A percentile compares a stretch with the other conserved stretches of the same genome.
Evolutionary conservation across 352 stramenopile genomes (phyloP).

Genomic region (Phytophthora pini): DNA sequence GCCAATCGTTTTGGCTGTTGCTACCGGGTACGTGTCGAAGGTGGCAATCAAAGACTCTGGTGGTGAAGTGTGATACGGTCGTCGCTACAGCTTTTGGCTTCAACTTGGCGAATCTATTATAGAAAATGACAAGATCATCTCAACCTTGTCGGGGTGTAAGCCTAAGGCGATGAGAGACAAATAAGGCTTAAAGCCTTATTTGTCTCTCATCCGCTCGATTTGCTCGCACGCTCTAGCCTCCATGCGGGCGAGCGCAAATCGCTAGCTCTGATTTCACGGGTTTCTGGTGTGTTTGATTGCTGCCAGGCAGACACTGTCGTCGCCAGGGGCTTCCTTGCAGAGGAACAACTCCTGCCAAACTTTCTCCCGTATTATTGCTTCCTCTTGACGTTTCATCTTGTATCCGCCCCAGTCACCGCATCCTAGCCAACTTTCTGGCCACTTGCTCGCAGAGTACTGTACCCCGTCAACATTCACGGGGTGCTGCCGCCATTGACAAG

Average conservation of each 20-base stretch:
- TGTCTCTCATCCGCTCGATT: slow-evolving; percentile 3
- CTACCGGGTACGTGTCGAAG: neutral
- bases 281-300: slow-evolving; percentile 7
- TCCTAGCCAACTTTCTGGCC: slow-evolving; percentile 24
- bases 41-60: neutral
- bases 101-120: too few relatives aligned
- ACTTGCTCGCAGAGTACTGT: neutral
- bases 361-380: too few relatives aligned
- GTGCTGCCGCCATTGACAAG: too few relatives aligned
- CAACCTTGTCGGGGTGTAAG: neutral
- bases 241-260: slow-evolving; percentile 5
- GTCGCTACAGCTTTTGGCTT: too few relatives aligned
- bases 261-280: neutral
- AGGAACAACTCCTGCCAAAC: too few relatives aligned
- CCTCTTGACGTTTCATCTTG: slow-evolving; percentile 8
- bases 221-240: neutral
- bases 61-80: neutral
- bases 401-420: slow-evolving; percentile 11
- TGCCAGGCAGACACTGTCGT: neutral
- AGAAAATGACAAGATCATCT: too few relatives aligned
- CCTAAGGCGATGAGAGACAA: too few relatives aligned
- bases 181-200: neutral
- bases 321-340: too few relatives aligned
- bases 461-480: slow-evolving; percentile 9
- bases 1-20: slow-evolving; percentile 19